These are phyloP conservation scores for Fraxinus floribunda DNA, from an alignment of 305 asterid genomes.

Conservation along the genomic window DNA sequence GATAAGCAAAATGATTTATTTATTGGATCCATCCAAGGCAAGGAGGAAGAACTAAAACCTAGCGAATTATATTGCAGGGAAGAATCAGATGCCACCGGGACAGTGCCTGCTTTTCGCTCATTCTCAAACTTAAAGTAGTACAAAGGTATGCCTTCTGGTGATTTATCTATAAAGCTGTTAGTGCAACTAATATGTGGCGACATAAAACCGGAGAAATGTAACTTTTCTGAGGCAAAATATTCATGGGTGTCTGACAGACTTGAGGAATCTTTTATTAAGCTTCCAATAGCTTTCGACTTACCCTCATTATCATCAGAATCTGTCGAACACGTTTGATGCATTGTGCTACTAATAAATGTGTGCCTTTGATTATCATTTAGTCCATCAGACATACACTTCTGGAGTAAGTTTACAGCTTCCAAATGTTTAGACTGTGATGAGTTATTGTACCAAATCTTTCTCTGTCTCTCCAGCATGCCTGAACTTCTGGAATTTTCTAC, in stretches of 20 bases:
- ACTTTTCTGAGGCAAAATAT: slow-evolving; percentile 69
- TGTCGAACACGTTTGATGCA: slow-evolving; percentile 36
- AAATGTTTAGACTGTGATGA: slow-evolving; percentile 70
- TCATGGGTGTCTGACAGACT: slow-evolving; percentile 53
- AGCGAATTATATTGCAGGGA: slow-evolving; percentile 57
- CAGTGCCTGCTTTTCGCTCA: slow-evolving; percentile 41
- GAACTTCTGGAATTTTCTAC: slow-evolving; percentile 82
- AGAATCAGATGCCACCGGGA: slow-evolving; percentile 61
- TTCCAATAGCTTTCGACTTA: slow-evolving; percentile 57
- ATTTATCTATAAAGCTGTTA: slow-evolving; percentile 84
- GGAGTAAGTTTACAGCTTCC: slow-evolving; percentile 67
- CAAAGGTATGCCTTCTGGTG: slow-evolving; percentile 89
- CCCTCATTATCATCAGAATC: slow-evolving; percentile 48
- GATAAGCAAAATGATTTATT: slow-evolving; percentile 80
- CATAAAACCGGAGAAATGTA: slow-evolving; percentile 88
- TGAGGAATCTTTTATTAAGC: slow-evolving; percentile 43
- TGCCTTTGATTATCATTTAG: slow-evolving; percentile 45
- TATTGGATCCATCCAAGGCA: slow-evolving; percentile 88
- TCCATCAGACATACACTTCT: slow-evolving; percentile 65
- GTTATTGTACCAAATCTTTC: slow-evolving; percentile 91
- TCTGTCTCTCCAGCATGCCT: slow-evolving; percentile 94
- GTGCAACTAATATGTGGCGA: slow-evolving; percentile 89
- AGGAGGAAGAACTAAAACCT: slow-evolving; percentile 80
- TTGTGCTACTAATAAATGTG: slow-evolving; percentile 37
- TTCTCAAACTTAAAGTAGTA: slow-evolving; percentile 83